Evolutionary conservation across 2,329 filamentous ascomycete genomes (phyloP).

Genomic region (Arthrobotrys megalospora): DNA sequence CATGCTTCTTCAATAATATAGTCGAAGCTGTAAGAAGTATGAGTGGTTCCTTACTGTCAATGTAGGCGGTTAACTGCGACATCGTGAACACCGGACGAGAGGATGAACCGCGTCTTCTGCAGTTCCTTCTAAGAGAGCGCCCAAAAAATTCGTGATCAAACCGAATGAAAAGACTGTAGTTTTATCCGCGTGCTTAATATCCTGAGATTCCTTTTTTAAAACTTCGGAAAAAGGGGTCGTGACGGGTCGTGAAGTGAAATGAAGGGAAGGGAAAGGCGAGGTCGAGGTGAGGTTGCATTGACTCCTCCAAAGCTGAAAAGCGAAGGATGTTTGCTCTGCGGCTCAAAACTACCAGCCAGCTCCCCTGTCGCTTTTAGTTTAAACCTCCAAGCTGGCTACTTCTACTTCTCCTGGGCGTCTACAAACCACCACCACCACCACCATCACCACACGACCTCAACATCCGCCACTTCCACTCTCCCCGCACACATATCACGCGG

Average conservation of each 20-base stretch:
- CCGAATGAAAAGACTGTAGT: too few relatives aligned
- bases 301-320: background rate
- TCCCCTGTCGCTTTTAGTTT: slow-evolving; percentile 34
- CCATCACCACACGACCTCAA: background rate
- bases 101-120: background rate
- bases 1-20: background rate
- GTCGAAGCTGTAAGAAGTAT: background rate
- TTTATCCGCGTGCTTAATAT: too few relatives aligned
- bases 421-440: background rate
- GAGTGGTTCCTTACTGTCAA: slow-evolving; percentile 38
- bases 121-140: too few relatives aligned
- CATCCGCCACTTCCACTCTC: slow-evolving; percentile 1
- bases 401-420: slow-evolving; percentile 28
- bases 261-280: too few relatives aligned
- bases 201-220: too few relatives aligned
- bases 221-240: background rate
- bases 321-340: slow-evolving; percentile 23
- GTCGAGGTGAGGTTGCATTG: slow-evolving; percentile 3
- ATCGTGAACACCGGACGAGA: slow-evolving; percentile 30
- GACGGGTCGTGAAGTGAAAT: background rate
- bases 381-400: slow-evolving; percentile 61
- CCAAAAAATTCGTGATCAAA: too few relatives aligned
- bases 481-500: background rate
- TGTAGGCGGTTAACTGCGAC: slow-evolving; percentile 56
- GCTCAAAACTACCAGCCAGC: slow-evolving; percentile 34